A percentile compares a stretch with the other conserved stretches of the same genome.
Evolutionary conservation across 2,329 filamentous ascomycete genomes (phyloP).

Genomic region (Penicillium sp.): DNA sequence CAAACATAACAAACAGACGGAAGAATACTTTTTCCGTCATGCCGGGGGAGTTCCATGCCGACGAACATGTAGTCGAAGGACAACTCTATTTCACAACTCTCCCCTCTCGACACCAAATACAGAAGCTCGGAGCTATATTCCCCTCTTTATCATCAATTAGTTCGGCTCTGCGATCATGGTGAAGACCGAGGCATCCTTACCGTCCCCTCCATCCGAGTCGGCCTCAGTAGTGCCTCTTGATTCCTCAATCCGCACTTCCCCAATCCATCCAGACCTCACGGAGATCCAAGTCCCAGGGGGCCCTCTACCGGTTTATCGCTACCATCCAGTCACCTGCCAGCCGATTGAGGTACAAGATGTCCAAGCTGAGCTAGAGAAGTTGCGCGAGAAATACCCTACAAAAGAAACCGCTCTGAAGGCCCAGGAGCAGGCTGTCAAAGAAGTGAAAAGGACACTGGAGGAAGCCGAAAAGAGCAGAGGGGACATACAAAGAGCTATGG

Average conservation of each 20-base stretch:
- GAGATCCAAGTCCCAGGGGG: conserved; percentile 41
- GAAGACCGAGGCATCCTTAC: conserved; percentile 31
- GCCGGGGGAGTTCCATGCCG: too few species aligned
- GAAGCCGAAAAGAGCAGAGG: conserved; percentile 39
- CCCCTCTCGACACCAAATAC: neutral
- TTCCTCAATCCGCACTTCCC: conserved; percentile 35
- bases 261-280: conserved; percentile 40
- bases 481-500: conserved; percentile 40
- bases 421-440: conserved; percentile 38
- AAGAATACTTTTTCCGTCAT: too few species aligned
- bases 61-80: too few species aligned
- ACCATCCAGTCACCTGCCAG: conserved; percentile 40
- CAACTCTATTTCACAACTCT: neutral
- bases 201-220: conserved; percentile 37
- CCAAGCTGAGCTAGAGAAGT: conserved; percentile 30
- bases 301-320: conserved; percentile 33
- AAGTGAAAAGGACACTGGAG: conserved; percentile 38
- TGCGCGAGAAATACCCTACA: conserved; percentile 38
- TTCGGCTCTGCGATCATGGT: conserved; percentile 6
- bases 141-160: neutral
- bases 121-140: neutral
- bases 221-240: conserved; percentile 32
- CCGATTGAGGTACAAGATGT: conserved; percentile 33
- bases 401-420: conserved; percentile 36
- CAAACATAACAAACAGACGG: too few species aligned